Conservation (phyloP, 129 eudicot genomes). For the Rutidosis leptorrhynchoides region DNA sequence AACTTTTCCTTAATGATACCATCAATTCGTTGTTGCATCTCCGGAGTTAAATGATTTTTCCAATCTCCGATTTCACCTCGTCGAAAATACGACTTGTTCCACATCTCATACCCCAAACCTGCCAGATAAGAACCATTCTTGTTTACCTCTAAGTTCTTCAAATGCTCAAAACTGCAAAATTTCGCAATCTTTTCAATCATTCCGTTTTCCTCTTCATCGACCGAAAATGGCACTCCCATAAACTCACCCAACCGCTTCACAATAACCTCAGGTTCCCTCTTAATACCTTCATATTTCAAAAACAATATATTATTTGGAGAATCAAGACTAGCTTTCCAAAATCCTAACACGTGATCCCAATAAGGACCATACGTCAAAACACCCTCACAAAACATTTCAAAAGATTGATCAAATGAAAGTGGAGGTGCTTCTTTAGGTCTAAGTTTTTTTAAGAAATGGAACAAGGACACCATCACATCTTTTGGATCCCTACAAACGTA, state of each 20-base stretch:
- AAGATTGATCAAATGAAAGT: background rate
- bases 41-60: background rate
- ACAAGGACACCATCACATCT: background rate
- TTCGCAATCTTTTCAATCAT: background rate
- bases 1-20: background rate
- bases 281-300: background rate
- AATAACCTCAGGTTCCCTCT: background rate
- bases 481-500: constrained; percentile 1
- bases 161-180: background rate
- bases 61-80: background rate
- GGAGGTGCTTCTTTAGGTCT: background rate
- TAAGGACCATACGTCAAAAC: background rate
- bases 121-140: background rate
- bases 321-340: background rate
- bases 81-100: background rate
- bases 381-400: background rate
- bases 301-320: background rate
- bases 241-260: background rate
- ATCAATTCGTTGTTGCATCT: background rate
- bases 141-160: background rate
- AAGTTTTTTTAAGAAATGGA: background rate
- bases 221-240: background rate
- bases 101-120: background rate
- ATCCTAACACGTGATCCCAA: background rate
- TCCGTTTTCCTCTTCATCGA: background rate